Percentiles rank a stretch among this genome's conserved stretches.
Conservation (phyloP, 179 eudicot species). For the Beta macrorhiza region DNA sequence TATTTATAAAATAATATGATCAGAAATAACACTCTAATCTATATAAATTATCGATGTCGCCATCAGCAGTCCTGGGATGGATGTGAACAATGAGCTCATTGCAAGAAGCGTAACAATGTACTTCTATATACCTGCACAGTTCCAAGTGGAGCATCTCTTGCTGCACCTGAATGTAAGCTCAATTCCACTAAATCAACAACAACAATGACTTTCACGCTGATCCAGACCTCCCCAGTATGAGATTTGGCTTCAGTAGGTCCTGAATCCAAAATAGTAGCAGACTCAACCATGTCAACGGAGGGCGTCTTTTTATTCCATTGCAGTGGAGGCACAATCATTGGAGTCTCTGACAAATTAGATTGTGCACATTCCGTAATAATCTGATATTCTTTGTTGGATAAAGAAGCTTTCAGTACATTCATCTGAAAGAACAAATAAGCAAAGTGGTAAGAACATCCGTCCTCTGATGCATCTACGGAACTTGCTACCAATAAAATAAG, state of each 20-base stretch:
- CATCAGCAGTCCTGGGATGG: background rate
- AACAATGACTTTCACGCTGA: conserved; percentile 62
- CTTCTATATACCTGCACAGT: conserved; percentile 64
- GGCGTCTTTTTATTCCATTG: conserved; percentile 34
- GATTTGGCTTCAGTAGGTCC: conserved; percentile 41
- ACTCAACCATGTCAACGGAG: conserved; percentile 37
- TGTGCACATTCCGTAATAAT: conserved; percentile 89
- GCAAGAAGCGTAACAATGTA: background rate
- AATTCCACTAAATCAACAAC: conserved; percentile 74
- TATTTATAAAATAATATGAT: background rate
- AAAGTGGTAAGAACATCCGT: conserved; percentile 10
- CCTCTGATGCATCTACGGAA: background rate
- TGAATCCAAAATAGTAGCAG: conserved; percentile 35
- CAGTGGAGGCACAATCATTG: conserved; percentile 60
- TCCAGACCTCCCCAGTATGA: conserved; percentile 48
- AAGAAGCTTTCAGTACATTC: conserved; percentile 73
- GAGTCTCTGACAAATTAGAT: conserved; percentile 81
- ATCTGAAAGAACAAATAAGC: conserved; percentile 51
- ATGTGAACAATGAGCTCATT: background rate
- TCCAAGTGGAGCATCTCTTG: conserved; percentile 78
- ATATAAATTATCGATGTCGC: background rate
- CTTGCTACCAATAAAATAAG: background rate
- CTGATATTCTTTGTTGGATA: conserved; percentile 86
- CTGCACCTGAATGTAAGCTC: conserved; percentile 65
- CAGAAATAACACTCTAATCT: background rate